Evolutionary conservation across 1,284 basidiomycete genomes (phyloP).

Genomic region (Pyrrhoderma noxium): DNA sequence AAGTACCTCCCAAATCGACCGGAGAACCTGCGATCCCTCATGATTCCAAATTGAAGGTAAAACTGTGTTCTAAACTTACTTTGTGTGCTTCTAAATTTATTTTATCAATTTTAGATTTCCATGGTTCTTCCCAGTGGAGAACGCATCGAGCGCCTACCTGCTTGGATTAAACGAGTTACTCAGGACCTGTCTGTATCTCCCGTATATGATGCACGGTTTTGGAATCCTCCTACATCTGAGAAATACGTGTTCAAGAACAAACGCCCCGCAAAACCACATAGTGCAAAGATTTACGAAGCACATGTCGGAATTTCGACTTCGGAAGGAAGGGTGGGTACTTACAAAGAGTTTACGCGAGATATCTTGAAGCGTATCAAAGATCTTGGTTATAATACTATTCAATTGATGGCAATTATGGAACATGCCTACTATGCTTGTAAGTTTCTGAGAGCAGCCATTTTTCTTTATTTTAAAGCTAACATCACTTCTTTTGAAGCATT

Average conservation of each 20-base stretch:
- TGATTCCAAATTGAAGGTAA: conserved; percentile 87
- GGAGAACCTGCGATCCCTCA: conserved; percentile 86
- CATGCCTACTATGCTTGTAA: conserved; percentile 97
- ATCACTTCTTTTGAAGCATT: conserved; percentile 53
- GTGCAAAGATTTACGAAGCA: conserved; percentile 90
- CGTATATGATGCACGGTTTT: conserved; percentile 95
- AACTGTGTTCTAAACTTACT: conserved; percentile 11
- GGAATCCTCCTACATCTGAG: conserved; percentile 79
- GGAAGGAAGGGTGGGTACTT: conserved; percentile 84
- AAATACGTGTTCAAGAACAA: conserved; percentile 80
- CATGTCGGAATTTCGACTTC: conserved; percentile 95
- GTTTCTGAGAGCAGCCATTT: conserved; percentile 26
- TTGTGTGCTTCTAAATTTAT: neutral
- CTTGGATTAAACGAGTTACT: conserved; percentile 93
- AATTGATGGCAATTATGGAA: conserved; percentile 97
- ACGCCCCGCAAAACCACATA: conserved; percentile 60
- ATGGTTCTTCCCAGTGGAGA: conserved; percentile 73
- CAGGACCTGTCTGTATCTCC: conserved; percentile 89
- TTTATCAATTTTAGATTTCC: conserved; percentile 53
- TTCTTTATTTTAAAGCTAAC: conserved; percentile 17
- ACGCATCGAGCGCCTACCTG: conserved; percentile 85
- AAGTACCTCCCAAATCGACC: conserved; percentile 59
- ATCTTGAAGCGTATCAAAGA: conserved; percentile 83
- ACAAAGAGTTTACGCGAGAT: conserved; percentile 90
- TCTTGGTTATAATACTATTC: conserved; percentile 94